phyloP scores from a whole-genome alignment of 148 eudicot genomes.

The Tetragonia tetragonoides region DNA sequence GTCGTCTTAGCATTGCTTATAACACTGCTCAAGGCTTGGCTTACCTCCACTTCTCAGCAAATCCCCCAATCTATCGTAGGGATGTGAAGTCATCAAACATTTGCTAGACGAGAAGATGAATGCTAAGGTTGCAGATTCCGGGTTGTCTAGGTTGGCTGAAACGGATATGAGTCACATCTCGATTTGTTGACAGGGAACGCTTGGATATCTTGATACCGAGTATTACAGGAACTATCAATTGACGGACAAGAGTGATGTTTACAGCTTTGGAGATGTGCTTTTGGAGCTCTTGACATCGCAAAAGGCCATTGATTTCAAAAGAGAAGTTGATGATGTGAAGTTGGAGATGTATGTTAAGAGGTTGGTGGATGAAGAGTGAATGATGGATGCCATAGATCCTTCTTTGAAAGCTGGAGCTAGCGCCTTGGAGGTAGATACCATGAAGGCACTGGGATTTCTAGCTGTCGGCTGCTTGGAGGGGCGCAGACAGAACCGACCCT shows the following conservation, averaged over 20 bases:
- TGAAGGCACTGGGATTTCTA: too few species aligned
- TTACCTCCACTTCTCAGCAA: constrained; percentile 74
- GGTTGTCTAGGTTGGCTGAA: not conserved
- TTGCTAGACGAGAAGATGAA: constrained; percentile 66
- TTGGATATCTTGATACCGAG: not conserved
- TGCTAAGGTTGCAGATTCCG: constrained; percentile 60
- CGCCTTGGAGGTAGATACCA: not conserved
- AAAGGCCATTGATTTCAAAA: not conserved
- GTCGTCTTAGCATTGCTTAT: constrained; percentile 61
- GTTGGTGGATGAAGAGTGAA: not conserved
- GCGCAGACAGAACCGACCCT: too few species aligned
- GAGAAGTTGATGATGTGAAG: not conserved
- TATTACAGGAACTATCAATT: not conserved
- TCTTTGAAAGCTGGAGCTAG: not conserved
- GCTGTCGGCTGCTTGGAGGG: too few species aligned
- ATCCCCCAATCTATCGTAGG: constrained; percentile 74
- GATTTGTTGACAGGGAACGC: not conserved
- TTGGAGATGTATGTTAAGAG: not conserved
- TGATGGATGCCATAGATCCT: not conserved
- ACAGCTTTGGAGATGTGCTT: not conserved
- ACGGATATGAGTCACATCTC: not conserved
- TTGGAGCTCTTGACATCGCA: not conserved
- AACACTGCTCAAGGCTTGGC: constrained; percentile 78
- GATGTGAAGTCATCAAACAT: constrained; percentile 89
- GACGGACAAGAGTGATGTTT: not conserved